Conservation (phyloP, 495 filamentous ascomycete genomes). For the Lepraria neglecta region DNA sequence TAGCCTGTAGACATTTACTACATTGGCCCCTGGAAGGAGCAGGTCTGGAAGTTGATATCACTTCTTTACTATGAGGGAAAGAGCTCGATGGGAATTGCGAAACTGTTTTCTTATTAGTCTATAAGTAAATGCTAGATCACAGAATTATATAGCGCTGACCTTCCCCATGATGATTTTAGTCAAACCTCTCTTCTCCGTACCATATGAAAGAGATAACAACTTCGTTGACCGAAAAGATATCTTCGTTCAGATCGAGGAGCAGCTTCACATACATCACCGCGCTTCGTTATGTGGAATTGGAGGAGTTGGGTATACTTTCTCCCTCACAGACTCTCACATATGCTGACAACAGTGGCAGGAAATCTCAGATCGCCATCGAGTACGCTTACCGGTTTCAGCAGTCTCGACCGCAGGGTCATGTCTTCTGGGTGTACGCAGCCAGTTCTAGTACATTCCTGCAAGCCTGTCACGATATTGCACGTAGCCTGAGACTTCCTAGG, state of each 20-base stretch:
- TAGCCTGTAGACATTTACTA: slow-evolving; percentile 1
- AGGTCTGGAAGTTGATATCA: slow-evolving; percentile 4
- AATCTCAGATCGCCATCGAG: slow-evolving; percentile 15
- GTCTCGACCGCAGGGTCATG: neutral
- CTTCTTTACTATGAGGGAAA: neutral
- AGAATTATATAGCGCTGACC: slow-evolving; percentile 12
- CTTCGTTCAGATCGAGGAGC: slow-evolving; percentile 7
- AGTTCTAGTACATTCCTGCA: neutral
- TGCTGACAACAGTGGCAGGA: slow-evolving; percentile 9
- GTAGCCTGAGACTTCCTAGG: too few relatives aligned
- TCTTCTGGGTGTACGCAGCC: slow-evolving; percentile 8
- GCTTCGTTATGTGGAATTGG: slow-evolving; percentile 4
- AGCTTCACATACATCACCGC: slow-evolving; percentile 3
- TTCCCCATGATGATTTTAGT: neutral
- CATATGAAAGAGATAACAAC: slow-evolving; percentile 1
- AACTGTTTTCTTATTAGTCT: neutral
- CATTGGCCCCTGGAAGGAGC: slow-evolving; percentile 3
- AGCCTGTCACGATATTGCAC: neutral
- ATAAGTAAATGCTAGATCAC: neutral
- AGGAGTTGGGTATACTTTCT: slow-evolving; percentile 4
- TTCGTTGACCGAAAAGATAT: slow-evolving; percentile 13
- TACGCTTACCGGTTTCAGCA: slow-evolving; percentile 8
- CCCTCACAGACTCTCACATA: neutral
- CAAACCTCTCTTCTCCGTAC: slow-evolving; percentile 8
- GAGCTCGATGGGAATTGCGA: slow-evolving; percentile 4